phyloP scores from a whole-genome alignment of 176 grass and related monocot genomes.

The Tillandsia fasciculata region DNA sequence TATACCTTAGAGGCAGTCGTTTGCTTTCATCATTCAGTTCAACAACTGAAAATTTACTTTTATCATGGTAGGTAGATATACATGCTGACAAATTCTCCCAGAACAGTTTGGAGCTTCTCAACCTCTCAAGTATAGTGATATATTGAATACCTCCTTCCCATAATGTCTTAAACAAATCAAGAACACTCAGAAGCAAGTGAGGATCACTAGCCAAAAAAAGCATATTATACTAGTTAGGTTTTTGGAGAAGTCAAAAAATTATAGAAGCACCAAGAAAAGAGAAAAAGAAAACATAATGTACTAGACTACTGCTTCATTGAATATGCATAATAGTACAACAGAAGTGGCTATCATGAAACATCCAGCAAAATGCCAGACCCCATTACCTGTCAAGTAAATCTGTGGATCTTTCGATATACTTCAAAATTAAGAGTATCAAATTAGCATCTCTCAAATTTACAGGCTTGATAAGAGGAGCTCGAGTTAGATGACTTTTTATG shows the following conservation, averaged over 20 bases:
- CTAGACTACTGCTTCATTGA: not conserved
- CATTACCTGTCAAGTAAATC: slow-evolving; percentile 44
- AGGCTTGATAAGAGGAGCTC: slow-evolving; percentile 11
- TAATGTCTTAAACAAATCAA: slow-evolving; percentile 68
- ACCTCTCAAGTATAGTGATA: slow-evolving; percentile 48
- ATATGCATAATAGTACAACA: not conserved
- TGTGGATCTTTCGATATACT: slow-evolving; percentile 39
- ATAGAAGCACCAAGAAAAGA: not conserved
- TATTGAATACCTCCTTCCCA: slow-evolving; percentile 75
- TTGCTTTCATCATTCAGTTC: slow-evolving; percentile 23
- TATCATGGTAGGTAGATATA: slow-evolving; percentile 33
- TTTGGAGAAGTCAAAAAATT: not conserved
- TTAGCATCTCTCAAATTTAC: slow-evolving; percentile 20
- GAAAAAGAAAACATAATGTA: not conserved
- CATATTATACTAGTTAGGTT: no score
- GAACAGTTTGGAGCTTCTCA: slow-evolving; percentile 54
- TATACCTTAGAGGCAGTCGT: slow-evolving; percentile 42
- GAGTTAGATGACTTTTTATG: slow-evolving; percentile 7
- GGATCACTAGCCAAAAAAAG: slow-evolving; percentile 34
- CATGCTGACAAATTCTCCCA: slow-evolving; percentile 65
- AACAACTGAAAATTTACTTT: slow-evolving; percentile 14
- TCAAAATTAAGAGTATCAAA: slow-evolving; percentile 44
- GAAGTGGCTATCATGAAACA: not conserved
- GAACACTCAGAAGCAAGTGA: slow-evolving; percentile 51
- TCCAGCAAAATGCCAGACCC: not conserved